phyloP scores from a whole-genome alignment of 352 stramenopile species.

The Globisporangium spinosum region DNA sequence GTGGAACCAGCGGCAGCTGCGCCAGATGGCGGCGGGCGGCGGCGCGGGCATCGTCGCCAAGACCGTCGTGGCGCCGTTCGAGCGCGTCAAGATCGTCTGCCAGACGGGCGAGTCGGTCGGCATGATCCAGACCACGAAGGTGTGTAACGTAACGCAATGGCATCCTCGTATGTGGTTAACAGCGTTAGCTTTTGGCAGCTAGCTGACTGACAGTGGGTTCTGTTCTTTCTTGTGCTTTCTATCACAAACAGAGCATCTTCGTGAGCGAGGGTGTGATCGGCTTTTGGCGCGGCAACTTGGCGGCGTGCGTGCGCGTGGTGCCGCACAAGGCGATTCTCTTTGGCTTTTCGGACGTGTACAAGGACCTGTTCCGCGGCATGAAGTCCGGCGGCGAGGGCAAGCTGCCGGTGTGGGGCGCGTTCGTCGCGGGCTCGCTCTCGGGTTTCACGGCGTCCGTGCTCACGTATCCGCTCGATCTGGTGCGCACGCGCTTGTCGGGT shows the following conservation, averaged over 20 bases:
- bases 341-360: constrained; percentile 85
- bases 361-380: constrained; percentile 57
- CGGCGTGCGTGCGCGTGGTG: constrained; percentile 74
- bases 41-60: constrained; percentile 75
- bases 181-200: background rate
- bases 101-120: constrained; percentile 70
- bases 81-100: constrained; percentile 85
- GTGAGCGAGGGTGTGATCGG: constrained; percentile 49
- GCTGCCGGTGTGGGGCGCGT: constrained; percentile 54
- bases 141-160: background rate
- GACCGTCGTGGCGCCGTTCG: constrained; percentile 77
- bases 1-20: constrained; percentile 57
- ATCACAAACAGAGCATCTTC: constrained; percentile 37
- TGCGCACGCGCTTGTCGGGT: constrained; percentile 76
- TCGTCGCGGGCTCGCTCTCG: constrained; percentile 65
- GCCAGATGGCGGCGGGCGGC: constrained; percentile 66
- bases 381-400: constrained; percentile 21
- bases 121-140: constrained; percentile 66
- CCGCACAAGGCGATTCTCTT: constrained; percentile 82
- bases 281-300: constrained; percentile 76
- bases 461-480: constrained; percentile 85
- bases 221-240: background rate
- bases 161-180: background rate
- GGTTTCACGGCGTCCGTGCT: constrained; percentile 83
- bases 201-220: background rate